phyloP scores from a whole-genome alignment of 2,329 filamentous ascomycete genomes.

The Aciculosporium take region DNA sequence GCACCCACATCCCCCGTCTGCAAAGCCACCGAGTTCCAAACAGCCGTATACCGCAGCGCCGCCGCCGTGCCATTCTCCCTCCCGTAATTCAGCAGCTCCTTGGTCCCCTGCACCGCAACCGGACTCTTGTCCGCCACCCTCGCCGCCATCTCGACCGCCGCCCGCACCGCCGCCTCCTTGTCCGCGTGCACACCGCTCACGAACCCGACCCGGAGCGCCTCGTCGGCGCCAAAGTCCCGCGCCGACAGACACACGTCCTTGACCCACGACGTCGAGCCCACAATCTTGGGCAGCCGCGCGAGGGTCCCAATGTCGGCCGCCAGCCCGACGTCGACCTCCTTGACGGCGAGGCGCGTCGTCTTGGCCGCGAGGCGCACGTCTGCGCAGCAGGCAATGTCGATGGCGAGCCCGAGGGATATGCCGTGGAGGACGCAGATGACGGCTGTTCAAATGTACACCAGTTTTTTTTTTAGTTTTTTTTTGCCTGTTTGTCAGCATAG shows the following conservation, averaged over 20 bases:
- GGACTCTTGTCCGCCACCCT: constrained; percentile 70
- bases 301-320: constrained; percentile 70
- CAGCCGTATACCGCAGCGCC: constrained; percentile 65
- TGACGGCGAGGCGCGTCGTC: constrained; percentile 52
- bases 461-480: too few species aligned
- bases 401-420: constrained; percentile 60
- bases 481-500: too few species aligned
- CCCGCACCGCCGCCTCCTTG: constrained; percentile 48
- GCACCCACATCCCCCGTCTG: constrained; percentile 65
- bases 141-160: constrained; percentile 47
- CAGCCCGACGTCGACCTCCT: constrained; percentile 71
- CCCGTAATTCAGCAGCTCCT: constrained; percentile 71
- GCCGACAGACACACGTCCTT: constrained; percentile 66
- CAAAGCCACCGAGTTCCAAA: constrained; percentile 77
- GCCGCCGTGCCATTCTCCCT: constrained; percentile 66
- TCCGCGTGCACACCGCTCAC: constrained; percentile 49
- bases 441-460: too few species aligned
- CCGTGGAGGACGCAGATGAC: constrained; percentile 75
- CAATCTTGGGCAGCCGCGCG: constrained; percentile 56
- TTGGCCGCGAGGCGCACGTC: constrained; percentile 54
- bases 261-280: constrained; percentile 59
- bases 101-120: constrained; percentile 74
- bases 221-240: constrained; percentile 51
- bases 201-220: constrained; percentile 56
- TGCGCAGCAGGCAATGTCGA: constrained; percentile 57